A percentile compares a stretch with the other conserved stretches of the same genome.
Evolutionary conservation across 306 rosid genomes (phyloP).

Genomic region (Quercus mongolica): DNA sequence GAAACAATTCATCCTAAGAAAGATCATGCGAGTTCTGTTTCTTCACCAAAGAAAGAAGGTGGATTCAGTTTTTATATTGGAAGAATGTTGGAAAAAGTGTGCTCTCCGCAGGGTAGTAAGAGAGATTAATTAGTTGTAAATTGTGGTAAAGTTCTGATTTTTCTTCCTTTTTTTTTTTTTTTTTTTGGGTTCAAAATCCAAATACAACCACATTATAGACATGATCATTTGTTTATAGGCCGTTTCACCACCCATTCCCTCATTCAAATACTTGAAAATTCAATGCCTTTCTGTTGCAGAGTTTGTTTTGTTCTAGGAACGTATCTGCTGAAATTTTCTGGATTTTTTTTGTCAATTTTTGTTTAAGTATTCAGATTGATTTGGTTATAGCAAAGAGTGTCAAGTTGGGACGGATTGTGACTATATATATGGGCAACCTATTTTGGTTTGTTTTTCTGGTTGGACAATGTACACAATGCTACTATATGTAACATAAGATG

Average conservation of each 20-base stretch:
- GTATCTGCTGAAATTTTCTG: not conserved
- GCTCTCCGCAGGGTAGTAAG: not conserved
- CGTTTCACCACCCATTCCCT: not conserved
- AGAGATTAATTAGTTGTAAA: slow-evolving; percentile 16
- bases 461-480: not conserved
- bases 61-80: slow-evolving; percentile 11
- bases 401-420: not conserved
- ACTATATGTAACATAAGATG: not conserved
- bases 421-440: not conserved
- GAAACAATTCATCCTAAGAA: slow-evolving; percentile 56
- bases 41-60: slow-evolving; percentile 24
- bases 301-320: not conserved
- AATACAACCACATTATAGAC: not conserved
- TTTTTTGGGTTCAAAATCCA: not conserved
- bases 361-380: not conserved
- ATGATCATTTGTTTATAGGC: not conserved
- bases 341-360: not conserved
- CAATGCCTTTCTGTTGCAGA: not conserved
- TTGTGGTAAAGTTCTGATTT: not conserved
- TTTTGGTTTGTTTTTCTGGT: not conserved
- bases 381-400: not conserved
- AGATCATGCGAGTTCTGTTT: slow-evolving; percentile 17
- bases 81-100: slow-evolving; percentile 9
- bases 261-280: not conserved
- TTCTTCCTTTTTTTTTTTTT: not conserved